Conservation (phyloP, 139 green algal species). For the Asterochloris erici region DNA sequence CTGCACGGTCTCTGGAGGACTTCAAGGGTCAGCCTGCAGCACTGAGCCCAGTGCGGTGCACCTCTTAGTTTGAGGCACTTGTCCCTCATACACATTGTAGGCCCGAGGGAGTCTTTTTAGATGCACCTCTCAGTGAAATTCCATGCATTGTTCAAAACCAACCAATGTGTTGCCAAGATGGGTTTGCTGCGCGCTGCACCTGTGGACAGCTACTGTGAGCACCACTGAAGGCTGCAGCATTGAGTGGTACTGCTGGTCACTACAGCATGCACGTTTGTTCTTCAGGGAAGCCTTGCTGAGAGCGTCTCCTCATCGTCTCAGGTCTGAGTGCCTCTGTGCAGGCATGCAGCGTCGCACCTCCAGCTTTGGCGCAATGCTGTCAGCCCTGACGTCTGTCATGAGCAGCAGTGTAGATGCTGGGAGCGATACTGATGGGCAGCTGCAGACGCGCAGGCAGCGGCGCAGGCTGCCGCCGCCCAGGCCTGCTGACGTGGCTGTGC, state of each 20-base stretch:
- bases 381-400: constrained; percentile 14
- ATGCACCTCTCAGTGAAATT: no score
- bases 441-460: neutral
- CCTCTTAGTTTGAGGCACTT: no score
- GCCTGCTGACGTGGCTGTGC: constrained; percentile 7
- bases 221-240: neutral
- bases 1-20: neutral
- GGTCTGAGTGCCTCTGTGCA: neutral
- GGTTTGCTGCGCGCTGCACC: neutral
- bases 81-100: no score
- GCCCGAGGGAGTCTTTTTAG: no score
- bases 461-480: neutral
- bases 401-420: neutral
- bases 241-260: neutral
- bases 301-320: neutral
- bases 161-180: neutral
- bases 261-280: neutral
- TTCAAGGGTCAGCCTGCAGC: no score
- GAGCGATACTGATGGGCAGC: neutral
- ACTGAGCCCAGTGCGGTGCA: no score
- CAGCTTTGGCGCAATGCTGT: constrained; percentile 10
- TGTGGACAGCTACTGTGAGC: neutral
- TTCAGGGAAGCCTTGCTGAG: neutral
- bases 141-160: no score
- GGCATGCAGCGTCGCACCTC: neutral